Evolutionary conservation across 345 rosid species (phyloP).

Genomic region (Moringa oleifera): DNA sequence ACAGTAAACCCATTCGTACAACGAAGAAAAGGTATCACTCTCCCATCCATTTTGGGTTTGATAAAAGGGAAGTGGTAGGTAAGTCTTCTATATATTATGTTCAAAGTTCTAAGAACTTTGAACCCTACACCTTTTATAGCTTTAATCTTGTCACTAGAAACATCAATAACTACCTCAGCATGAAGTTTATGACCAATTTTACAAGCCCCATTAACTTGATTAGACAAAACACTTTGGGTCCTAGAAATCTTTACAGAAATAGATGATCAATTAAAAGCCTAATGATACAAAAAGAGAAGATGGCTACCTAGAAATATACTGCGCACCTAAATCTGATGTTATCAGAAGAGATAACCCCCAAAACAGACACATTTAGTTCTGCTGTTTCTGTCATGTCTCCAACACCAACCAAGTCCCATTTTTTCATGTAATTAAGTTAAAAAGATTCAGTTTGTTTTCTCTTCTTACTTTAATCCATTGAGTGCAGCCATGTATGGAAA

Average conservation of each 20-base stretch:
- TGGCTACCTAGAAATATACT: constrained; percentile 35
- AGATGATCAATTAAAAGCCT: constrained; percentile 16
- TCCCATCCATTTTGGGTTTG: constrained; percentile 9
- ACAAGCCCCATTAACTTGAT: constrained; percentile 14
- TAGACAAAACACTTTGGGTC: constrained; percentile 6
- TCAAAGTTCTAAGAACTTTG: constrained; percentile 6
- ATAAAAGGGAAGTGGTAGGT: constrained; percentile 33
- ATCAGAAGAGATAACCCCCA: constrained; percentile 17
- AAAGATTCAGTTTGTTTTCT: neutral
- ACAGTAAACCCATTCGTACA: constrained; percentile 17
- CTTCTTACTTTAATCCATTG: too few species aligned
- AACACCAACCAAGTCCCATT: constrained; percentile 23
- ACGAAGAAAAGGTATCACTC: constrained; percentile 1
- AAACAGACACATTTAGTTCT: constrained; percentile 37
- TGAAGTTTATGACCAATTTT: constrained; percentile 18
- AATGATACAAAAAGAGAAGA: constrained; percentile 25
- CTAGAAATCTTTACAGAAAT: constrained; percentile 14
- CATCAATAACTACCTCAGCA: constrained; percentile 39
- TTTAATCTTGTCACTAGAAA: constrained; percentile 18
- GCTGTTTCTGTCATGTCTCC: constrained; percentile 51
- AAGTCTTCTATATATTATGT: constrained; percentile 20
- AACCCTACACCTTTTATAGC: constrained; percentile 15
- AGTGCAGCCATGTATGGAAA: too few species aligned
- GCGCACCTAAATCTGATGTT: constrained; percentile 38
- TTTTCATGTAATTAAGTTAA: too few species aligned